A percentile compares a stretch with the other conserved stretches of the same genome.
These are phyloP conservation scores for Rhizoclosmatium globosum DNA, from an alignment of 192 early-diverging fungal genomes.

Conservation along the genomic window DNA sequence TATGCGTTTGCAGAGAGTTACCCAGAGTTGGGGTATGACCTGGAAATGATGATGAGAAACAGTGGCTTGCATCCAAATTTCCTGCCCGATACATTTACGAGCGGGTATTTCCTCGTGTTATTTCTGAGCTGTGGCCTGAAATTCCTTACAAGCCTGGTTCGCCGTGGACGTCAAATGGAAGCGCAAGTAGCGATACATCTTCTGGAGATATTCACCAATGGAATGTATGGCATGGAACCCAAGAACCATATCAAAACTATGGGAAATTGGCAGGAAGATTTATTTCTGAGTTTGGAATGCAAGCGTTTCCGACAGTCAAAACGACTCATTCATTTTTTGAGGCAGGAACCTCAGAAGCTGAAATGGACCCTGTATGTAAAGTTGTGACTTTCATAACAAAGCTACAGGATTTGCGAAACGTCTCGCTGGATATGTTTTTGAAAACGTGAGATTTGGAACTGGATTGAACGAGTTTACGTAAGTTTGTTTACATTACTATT, in stretches of 20 bases:
- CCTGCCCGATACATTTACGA: slow-evolving; percentile 48
- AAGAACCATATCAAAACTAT: slow-evolving; percentile 49
- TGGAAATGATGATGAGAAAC: slow-evolving; percentile 28
- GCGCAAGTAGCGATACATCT: slow-evolving; percentile 15
- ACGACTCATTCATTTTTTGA: slow-evolving; percentile 41
- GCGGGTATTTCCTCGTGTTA: slow-evolving; percentile 28
- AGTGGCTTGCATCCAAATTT: slow-evolving; percentile 38
- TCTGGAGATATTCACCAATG: slow-evolving; percentile 50
- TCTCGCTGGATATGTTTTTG: slow-evolving; percentile 44
- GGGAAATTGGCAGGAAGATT: slow-evolving; percentile 44
- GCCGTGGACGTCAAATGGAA: slow-evolving; percentile 36
- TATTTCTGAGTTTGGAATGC: slow-evolving; percentile 54
- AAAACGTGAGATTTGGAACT: slow-evolving; percentile 43
- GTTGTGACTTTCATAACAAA: slow-evolving; percentile 47
- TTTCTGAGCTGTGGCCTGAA: not conserved
- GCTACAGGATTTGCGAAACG: slow-evolving; percentile 40
- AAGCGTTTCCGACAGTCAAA: slow-evolving; percentile 37
- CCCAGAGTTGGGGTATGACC: slow-evolving; percentile 54
- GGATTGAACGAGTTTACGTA: slow-evolving; percentile 42
- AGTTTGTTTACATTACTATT: not conserved
- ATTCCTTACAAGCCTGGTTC: slow-evolving; percentile 40
- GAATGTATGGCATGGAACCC: slow-evolving; percentile 55
- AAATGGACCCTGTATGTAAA: slow-evolving; percentile 34
- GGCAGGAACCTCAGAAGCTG: not conserved
- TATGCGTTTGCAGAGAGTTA: slow-evolving; percentile 53